Evolutionary conservation across 2,329 filamentous ascomycete species (phyloP).

Genomic region (Sporothrix schenckii): DNA sequence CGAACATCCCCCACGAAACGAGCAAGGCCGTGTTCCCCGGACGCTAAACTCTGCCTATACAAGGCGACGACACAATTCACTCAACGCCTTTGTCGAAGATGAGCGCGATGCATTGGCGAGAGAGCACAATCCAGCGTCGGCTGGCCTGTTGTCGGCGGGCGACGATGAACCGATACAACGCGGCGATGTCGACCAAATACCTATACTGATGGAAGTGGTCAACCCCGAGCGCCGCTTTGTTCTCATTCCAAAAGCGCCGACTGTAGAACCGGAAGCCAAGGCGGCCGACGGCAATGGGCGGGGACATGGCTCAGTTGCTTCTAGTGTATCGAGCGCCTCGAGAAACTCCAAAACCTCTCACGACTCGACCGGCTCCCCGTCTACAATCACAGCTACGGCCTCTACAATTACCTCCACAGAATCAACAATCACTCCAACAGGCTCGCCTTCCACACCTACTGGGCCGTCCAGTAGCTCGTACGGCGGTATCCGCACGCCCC

Average conservation of each 20-base stretch:
- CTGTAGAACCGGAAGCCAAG: background rate
- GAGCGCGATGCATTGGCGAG: constrained; percentile 64
- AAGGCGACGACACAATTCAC: constrained; percentile 50
- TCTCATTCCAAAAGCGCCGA: constrained; percentile 50
- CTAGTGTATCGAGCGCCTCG: background rate
- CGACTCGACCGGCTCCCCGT: background rate
- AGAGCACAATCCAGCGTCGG: constrained; percentile 54
- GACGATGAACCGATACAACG: constrained; percentile 62
- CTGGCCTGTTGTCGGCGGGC: constrained; percentile 43
- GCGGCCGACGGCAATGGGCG: constrained; percentile 27
- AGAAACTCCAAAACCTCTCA: background rate
- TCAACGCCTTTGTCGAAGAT: constrained; percentile 69
- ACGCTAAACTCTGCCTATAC: background rate
- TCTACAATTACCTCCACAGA: constrained; percentile 16
- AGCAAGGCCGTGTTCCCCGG: background rate
- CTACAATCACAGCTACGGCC: constrained; percentile 15
- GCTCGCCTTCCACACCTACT: constrained; percentile 19
- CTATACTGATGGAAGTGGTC: constrained; percentile 66
- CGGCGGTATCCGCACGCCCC: background rate
- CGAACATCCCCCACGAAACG: constrained; percentile 17
- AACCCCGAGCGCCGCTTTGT: constrained; percentile 69
- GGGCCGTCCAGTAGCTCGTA: background rate
- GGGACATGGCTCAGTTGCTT: background rate
- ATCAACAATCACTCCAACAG: constrained; percentile 8
- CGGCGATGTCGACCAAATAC: constrained; percentile 69